Base-by-base conservation (phyloP, 805 yeast genomes). In the Yamadazyma philogaea region DNA sequence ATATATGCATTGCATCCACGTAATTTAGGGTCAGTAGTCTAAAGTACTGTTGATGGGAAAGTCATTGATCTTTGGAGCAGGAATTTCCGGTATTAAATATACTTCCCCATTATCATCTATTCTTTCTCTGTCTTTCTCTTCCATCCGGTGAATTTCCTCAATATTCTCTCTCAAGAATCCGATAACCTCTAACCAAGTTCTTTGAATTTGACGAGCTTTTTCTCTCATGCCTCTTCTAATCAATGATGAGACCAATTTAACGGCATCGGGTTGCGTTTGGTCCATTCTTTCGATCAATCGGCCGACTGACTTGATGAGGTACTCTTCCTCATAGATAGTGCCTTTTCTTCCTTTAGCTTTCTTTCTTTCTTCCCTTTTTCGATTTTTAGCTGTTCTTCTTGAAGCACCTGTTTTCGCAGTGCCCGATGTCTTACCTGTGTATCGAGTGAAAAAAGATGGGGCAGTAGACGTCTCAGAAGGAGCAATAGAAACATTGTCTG, bases 361-460 rank as follows among this genome's bases (percentile, higher is more conserved):
- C 68, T 93, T 93, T 55, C 99, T 79, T 59, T 91, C 99, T 64
- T 91, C 97, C 51, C 99, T 79, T 61, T 96, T 86, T 51, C 82
- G 79, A 63, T 93, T 93, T 67, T 93, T 93, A 6, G 95, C 78
- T 0, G 99, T 90, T 56, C 84, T 78, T 63, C 99, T 78, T 0
- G 96, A 83, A 2, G 93, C 97, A 21, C 98, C 97, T 0, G 99
- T 93, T 58, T 86, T 85, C 3, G 98, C 98, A 2, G 99, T 93
- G 18, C 96, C 96, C 1, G 84, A 74, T 1, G 98, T 90, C 64
- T 91, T 90, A 49, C 98, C 99, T 0, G 99, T 93, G 62, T 93
- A 93, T 59, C 96, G 77, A 1, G 99, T 93, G 68, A 88, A 87
- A 61, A 90, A 87, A 0, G 98, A 89, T 30, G 91, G 95, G 21